Percentiles rank a stretch among this genome's conserved stretches.
Conservation (phyloP, 805 yeast species). For the Saccharomycopsis sp. region DNA sequence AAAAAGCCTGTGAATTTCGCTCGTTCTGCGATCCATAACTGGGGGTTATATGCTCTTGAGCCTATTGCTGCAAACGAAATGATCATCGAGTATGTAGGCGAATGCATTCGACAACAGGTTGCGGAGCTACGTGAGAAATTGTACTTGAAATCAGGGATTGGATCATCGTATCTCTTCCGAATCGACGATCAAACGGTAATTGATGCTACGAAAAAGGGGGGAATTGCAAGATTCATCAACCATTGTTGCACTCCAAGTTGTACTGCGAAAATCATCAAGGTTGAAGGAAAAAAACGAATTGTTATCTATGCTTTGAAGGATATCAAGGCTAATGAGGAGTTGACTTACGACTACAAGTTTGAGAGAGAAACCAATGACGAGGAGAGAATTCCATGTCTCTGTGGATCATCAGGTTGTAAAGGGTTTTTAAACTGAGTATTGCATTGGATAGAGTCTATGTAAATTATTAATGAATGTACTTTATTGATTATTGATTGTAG, state of each 20-base stretch:
- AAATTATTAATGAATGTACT: background rate
- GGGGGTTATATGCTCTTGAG: constrained; percentile 96
- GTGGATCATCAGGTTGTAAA: constrained; percentile 94
- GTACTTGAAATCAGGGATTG: constrained; percentile 85
- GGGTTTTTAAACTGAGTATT: constrained; percentile 67
- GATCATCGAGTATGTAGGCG: constrained; percentile 98
- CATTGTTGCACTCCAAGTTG: constrained; percentile 98
- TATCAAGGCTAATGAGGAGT: constrained; percentile 80
- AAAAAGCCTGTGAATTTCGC: constrained; percentile 96
- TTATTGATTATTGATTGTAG: too few relatives aligned
- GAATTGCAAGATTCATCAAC: constrained; percentile 93
- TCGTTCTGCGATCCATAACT: constrained; percentile 91
- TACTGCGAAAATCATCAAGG: constrained; percentile 92
- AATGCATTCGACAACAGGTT: constrained; percentile 84
- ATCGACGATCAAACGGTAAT: constrained; percentile 91
- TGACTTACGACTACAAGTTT: constrained; percentile 94
- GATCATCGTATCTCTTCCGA: constrained; percentile 87
- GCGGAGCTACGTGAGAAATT: constrained; percentile 88
- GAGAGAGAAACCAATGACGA: constrained; percentile 85
- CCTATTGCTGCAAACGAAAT: constrained; percentile 94
- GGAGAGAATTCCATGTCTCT: constrained; percentile 82
- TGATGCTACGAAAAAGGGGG: constrained; percentile 96
- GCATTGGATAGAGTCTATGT: background rate
- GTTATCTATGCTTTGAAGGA: constrained; percentile 91
- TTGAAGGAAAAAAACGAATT: constrained; percentile 88